A percentile compares a stretch with the other conserved stretches of the same genome.
These are phyloP conservation scores for Cenchrus fungigraminus DNA, from an alignment of 176 grass and related monocot species.

Conservation along the genomic window DNA sequence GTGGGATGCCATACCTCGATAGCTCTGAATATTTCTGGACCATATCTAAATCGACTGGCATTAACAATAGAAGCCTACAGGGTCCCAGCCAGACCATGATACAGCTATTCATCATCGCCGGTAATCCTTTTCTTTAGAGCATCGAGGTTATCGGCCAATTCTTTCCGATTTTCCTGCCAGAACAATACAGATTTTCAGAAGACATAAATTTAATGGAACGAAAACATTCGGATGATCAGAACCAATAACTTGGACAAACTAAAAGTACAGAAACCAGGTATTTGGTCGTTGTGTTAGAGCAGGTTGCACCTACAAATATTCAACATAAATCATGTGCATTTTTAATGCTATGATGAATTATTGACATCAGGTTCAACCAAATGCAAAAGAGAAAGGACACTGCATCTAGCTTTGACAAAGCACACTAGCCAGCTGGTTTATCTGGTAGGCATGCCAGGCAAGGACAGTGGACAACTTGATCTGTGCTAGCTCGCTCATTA, in stretches of 20 bases:
- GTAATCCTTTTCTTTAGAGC: conserved; percentile 65
- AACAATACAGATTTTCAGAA: conserved; percentile 6
- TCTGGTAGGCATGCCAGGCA: conserved; percentile 25
- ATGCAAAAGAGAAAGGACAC: neutral
- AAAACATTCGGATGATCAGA: neutral
- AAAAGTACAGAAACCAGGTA: neutral
- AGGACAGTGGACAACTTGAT: conserved; percentile 19
- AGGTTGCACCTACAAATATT: neutral
- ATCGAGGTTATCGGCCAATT: conserved; percentile 59
- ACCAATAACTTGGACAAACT: neutral
- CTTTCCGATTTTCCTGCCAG: conserved; percentile 65
- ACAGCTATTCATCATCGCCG: conserved; percentile 53
- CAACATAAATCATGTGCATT: conserved; percentile 7
- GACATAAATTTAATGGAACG: neutral
- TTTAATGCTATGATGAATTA: neutral
- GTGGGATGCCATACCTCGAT: neutral
- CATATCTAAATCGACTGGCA: neutral
- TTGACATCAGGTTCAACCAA: conserved; percentile 13
- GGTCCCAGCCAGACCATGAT: neutral
- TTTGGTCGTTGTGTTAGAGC: neutral
- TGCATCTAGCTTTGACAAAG: conserved; percentile 14
- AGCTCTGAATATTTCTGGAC: conserved; percentile 2
- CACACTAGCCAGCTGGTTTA: conserved; percentile 21
- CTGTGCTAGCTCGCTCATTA: conserved; percentile 11
- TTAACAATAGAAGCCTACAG: neutral